Conservation (phyloP, 139 green algal genomes). For the Asterochloris sp. region DNA sequence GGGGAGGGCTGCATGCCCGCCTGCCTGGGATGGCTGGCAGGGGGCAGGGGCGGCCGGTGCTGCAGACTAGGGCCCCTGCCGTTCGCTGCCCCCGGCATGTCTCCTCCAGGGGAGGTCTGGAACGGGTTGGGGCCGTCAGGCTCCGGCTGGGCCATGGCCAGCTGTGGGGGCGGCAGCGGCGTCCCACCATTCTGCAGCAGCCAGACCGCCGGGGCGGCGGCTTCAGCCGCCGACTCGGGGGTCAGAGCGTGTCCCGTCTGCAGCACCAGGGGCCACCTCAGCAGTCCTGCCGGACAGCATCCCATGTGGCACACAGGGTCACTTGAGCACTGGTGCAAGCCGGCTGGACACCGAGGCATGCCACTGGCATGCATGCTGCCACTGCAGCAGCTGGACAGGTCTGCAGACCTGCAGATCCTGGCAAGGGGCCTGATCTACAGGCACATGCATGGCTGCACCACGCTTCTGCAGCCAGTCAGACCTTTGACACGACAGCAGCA, state of each 20-base stretch:
- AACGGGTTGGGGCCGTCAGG: background rate
- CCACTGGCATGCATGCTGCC: background rate
- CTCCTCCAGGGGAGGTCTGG: background rate
- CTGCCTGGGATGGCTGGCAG: background rate
- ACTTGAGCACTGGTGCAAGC: background rate
- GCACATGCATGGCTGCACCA: background rate
- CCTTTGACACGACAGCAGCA: background rate
- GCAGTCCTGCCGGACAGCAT: background rate
- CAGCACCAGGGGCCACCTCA: background rate
- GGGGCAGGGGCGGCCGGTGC: background rate
- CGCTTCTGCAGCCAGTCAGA: background rate
- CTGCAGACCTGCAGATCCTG: background rate
- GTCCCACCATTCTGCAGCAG: background rate
- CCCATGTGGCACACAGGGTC: background rate
- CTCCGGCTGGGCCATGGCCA: background rate
- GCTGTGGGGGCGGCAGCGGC: constrained; percentile 6
- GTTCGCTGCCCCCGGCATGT: background rate
- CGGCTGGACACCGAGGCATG: background rate
- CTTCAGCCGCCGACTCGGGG: background rate
- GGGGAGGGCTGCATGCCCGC: background rate
- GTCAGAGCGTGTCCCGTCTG: constrained; percentile 10
- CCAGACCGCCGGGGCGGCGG: background rate
- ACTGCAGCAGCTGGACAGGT: background rate
- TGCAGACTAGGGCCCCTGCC: background rate
- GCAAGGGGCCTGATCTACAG: background rate